Percentiles rank a stretch among this genome's conserved stretches.
Conservation (phyloP, 2,329 filamentous ascomycete species). For the Cercospora citrullina region DNA sequence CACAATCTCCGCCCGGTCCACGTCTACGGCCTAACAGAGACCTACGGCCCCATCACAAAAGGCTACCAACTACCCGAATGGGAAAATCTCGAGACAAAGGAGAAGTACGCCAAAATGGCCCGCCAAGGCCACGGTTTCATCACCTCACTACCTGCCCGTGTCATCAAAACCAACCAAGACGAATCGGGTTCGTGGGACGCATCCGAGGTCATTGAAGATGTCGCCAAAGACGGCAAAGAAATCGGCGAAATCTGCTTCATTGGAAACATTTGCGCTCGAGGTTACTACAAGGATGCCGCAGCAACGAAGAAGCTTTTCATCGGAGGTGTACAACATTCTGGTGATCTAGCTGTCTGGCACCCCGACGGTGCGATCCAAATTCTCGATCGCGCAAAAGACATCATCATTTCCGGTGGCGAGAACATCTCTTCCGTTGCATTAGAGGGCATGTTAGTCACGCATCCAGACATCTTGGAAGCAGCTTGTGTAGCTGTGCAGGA, state of each 20-base stretch:
- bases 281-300: conserved; percentile 85
- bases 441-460: conserved; percentile 83
- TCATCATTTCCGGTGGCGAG: conserved; percentile 96
- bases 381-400: conserved; percentile 91
- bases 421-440: conserved; percentile 95
- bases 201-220: conserved; percentile 64
- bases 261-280: conserved; percentile 89
- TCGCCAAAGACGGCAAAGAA: conserved; percentile 68
- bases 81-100: conserved; percentile 69
- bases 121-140: conserved; percentile 91
- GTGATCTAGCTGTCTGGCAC: conserved; percentile 92
- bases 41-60: conserved; percentile 93
- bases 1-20: conserved; percentile 90
- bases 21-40: conserved; percentile 85
- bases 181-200: conserved; percentile 33
- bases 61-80: conserved; percentile 85
- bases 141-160: conserved; percentile 73
- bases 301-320: conserved; percentile 85
- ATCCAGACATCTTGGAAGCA: conserved; percentile 86
- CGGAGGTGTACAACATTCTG: conserved; percentile 83
- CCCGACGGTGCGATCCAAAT: conserved; percentile 89
- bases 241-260: conserved; percentile 83
- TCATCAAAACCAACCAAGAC: conserved; percentile 76
- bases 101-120: conserved; percentile 88
- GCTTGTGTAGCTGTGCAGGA: conserved; percentile 87